phyloP scores from a whole-genome alignment of 495 filamentous ascomycete species.

The Hyaloscypha finlandica region DNA sequence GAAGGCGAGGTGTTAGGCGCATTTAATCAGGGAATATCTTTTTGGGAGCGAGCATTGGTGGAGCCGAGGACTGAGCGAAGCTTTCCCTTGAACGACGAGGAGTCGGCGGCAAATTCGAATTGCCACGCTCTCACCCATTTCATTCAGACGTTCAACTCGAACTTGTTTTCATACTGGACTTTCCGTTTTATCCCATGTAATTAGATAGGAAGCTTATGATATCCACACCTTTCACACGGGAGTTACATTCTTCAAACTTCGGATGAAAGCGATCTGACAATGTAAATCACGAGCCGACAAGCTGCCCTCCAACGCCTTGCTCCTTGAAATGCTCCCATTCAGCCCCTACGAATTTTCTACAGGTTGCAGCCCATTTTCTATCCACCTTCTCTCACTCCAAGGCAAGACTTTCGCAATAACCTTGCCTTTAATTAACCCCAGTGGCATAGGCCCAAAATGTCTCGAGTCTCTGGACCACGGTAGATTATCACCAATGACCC shows the following conservation, averaged over 20 bases:
- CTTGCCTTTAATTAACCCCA: slow-evolving; percentile 84
- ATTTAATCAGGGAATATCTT: slow-evolving; percentile 22
- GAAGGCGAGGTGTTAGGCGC: slow-evolving; percentile 36
- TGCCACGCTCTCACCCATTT: slow-evolving; percentile 16
- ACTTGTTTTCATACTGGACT: slow-evolving; percentile 31
- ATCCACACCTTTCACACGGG: slow-evolving; percentile 25
- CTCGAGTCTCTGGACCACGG: slow-evolving; percentile 83
- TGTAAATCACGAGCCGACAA: not conserved
- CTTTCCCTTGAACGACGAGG: slow-evolving; percentile 7
- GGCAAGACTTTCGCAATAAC: slow-evolving; percentile 69
- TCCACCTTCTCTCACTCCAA: slow-evolving; percentile 51
- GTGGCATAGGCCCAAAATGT: slow-evolving; percentile 78
- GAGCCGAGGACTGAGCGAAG: slow-evolving; percentile 21
- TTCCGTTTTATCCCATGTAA: slow-evolving; percentile 33
- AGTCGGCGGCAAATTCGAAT: slow-evolving; percentile 11
- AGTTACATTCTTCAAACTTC: not conserved
- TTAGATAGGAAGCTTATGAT: slow-evolving; percentile 36
- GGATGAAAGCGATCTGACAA: not conserved
- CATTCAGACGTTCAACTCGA: slow-evolving; percentile 26
- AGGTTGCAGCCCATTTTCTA: slow-evolving; percentile 48
- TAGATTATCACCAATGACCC: slow-evolving; percentile 85
- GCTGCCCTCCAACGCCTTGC: slow-evolving; percentile 7
- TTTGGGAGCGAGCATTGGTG: slow-evolving; percentile 35
- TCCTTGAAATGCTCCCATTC: slow-evolving; percentile 12
- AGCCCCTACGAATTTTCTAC: slow-evolving; percentile 8